Base-by-base conservation (phyloP, 495 filamentous ascomycete species). In the Astrocystis sublimbata region DNA sequence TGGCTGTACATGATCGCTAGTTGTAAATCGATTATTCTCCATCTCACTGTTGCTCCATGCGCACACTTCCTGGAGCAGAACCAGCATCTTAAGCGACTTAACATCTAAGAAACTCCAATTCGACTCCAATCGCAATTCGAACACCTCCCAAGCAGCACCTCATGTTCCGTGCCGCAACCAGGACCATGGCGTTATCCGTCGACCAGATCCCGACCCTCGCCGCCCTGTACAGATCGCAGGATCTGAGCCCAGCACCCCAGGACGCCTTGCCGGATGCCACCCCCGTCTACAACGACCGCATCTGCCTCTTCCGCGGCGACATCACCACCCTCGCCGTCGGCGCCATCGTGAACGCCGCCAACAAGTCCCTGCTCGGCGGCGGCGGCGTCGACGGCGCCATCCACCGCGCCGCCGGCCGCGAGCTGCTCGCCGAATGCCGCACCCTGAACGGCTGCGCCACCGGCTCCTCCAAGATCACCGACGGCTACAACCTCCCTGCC, bases 301-400 rank as follows among this genome's bases (percentile, higher is more conserved):
- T 98, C 63, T 82, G 82, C 24, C 72, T 91, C 31, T 80, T 94
- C 64, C 85, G 85, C 55, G 80, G 83, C 49, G 93, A 97, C 72
- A 96, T 98, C 75, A 97, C 93, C 13, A 88, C 78, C 12, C 84
- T 98, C 15, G 72, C 80, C 43, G 85, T 92, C 33, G 91, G 90
- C 65, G 88, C 87, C 60, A 97, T 97, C 67, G 93, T 97, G 69
- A 97, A 98, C 73, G 93, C 94, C 9, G 93, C 94, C 21, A 97
- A 97, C 71, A 73, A 76, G 17, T 86, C 82, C 7, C 83, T 98
- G 0, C 79, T 90, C 3, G 90, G 92, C 50, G 94, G 94, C 42
- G 91, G 92, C 15, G 94, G 93, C 36, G 92, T 97, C 23, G 90
- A 92, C 62, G 89, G 88, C 19, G 92, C 91, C 23, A 96, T 98